phyloP scores from a whole-genome alignment of 1,284 basidiomycete species.

The Pseudozyma flocculosa region DNA sequence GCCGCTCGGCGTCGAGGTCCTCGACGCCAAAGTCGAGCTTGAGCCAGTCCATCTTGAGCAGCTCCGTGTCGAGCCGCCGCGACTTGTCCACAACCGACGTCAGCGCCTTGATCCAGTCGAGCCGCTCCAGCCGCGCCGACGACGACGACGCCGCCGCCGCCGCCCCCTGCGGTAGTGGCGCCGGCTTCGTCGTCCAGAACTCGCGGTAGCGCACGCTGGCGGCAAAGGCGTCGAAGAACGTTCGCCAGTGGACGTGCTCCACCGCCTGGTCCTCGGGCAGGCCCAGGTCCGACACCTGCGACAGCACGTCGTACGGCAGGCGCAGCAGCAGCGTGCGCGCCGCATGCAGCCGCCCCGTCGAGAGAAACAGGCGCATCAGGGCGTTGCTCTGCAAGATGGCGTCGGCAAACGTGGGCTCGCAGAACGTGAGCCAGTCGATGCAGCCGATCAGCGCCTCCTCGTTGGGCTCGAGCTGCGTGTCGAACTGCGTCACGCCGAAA shows the following conservation, averaged over 20 bases:
- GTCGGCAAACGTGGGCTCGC: conserved; percentile 54
- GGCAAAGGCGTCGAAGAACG: conserved; percentile 49
- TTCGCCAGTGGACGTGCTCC: conserved; percentile 51
- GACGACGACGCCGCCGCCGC: conserved; percentile 11
- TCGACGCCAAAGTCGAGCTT: conserved; percentile 53
- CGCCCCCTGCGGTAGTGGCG: conserved; percentile 1
- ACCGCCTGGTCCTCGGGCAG: conserved; percentile 35
- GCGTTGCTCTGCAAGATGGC: conserved; percentile 53
- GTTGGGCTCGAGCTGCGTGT: conserved; percentile 20
- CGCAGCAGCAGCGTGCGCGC: conserved; percentile 46
- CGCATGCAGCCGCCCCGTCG: conserved; percentile 45
- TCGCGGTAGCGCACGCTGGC: conserved; percentile 42
- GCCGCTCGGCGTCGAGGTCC: conserved; percentile 62
- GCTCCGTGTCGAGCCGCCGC: conserved; percentile 57
- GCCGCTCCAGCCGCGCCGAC: conserved; percentile 30
- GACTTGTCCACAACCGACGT: conserved; percentile 58
- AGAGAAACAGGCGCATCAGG: conserved; percentile 46
- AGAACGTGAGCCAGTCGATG: conserved; percentile 90
- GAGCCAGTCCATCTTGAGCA: conserved; percentile 63
- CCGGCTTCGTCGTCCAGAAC: conserved; percentile 35
- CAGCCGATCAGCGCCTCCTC: conserved; percentile 71
- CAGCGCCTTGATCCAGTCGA: conserved; percentile 39
- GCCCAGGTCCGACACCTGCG: conserved; percentile 13
- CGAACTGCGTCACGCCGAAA: conserved; percentile 22
- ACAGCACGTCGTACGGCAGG: conserved; percentile 44